Evolutionary conservation across 139 green algal species (phyloP).

Genomic region (Chlorella sorokiniana): DNA sequence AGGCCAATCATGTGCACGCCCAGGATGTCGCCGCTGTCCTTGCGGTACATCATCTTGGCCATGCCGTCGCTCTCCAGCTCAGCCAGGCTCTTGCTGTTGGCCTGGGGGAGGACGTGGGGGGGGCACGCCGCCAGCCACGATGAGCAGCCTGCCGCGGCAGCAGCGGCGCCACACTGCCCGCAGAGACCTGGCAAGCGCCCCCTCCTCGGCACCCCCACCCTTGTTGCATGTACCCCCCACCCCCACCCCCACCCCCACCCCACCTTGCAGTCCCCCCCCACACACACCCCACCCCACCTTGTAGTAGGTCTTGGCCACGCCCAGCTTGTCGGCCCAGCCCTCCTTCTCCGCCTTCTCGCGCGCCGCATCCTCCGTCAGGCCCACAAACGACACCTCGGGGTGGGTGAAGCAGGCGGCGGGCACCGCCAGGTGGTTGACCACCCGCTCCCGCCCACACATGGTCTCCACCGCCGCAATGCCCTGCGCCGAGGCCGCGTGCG

Average conservation of each 20-base stretch:
- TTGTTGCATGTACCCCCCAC: not conserved
- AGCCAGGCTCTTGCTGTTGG: constrained; percentile 96
- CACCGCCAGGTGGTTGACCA: constrained; percentile 93
- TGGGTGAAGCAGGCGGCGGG: constrained; percentile 99
- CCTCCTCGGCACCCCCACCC: not conserved
- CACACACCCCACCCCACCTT: constrained; percentile 62
- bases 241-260: not conserved
- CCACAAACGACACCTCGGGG: constrained; percentile 94
- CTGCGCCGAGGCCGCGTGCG: constrained; percentile 80
- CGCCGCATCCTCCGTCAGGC: constrained; percentile 93
- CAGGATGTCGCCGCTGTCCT: constrained; percentile 97
- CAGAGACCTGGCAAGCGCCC: not conserved
- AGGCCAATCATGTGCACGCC: constrained; percentile 95
- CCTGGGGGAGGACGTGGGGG: constrained; percentile 20
- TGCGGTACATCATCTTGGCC: constrained; percentile 96
- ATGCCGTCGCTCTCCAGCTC: constrained; percentile 98
- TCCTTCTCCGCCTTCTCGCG: constrained; percentile 87
- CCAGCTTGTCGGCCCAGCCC: constrained; percentile 83
- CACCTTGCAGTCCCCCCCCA: not conserved
- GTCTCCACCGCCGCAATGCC: constrained; percentile 96
- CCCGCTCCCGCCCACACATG: constrained; percentile 85
- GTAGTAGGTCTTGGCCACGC: constrained; percentile 96
- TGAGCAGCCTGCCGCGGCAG: not conserved
- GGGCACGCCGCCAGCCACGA: not conserved
- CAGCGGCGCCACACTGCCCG: not conserved